Conservation (phyloP, 2,329 filamentous ascomycete species). For the Gliomastix tumulicola region DNA sequence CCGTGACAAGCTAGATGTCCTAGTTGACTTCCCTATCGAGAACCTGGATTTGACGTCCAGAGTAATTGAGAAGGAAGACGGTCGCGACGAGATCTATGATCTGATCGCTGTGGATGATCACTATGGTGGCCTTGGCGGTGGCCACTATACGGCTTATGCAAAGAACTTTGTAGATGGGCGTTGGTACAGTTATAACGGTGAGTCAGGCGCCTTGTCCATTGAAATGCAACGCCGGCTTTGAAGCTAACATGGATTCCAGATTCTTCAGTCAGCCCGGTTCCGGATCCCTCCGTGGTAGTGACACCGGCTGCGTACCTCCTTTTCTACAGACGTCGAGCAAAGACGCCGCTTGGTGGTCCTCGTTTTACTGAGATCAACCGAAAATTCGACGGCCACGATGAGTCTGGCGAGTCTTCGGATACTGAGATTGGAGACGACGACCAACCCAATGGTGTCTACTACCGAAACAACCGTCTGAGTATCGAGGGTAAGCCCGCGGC, state of each 20-base stretch:
- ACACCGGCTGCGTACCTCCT: conserved; percentile 81
- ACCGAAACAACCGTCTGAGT: conserved; percentile 87
- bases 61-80: conserved; percentile 72
- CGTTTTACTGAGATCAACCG: conserved; percentile 66
- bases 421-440: conserved; percentile 67
- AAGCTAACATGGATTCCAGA: conserved; percentile 51
- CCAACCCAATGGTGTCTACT: conserved; percentile 79
- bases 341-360: conserved; percentile 69
- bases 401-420: conserved; percentile 37
- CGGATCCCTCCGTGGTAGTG: conserved; percentile 56
- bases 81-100: conserved; percentile 82
- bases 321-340: conserved; percentile 87
- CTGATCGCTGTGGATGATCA: conserved; percentile 95
- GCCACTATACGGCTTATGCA: conserved; percentile 92
- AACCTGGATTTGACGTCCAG: conserved; percentile 75
- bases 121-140: conserved; percentile 85
- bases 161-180: conserved; percentile 83
- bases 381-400: conserved; percentile 44
- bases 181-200: conserved; percentile 98
- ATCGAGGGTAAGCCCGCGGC: conserved; percentile 71
- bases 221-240: background rate
- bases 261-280: conserved; percentile 59
- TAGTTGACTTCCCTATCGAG: conserved; percentile 87
- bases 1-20: conserved; percentile 83
- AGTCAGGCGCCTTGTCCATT: no score